Conservation (phyloP, 2,329 filamentous ascomycete species). For the Teratosphaeria gauchensis region DNA sequence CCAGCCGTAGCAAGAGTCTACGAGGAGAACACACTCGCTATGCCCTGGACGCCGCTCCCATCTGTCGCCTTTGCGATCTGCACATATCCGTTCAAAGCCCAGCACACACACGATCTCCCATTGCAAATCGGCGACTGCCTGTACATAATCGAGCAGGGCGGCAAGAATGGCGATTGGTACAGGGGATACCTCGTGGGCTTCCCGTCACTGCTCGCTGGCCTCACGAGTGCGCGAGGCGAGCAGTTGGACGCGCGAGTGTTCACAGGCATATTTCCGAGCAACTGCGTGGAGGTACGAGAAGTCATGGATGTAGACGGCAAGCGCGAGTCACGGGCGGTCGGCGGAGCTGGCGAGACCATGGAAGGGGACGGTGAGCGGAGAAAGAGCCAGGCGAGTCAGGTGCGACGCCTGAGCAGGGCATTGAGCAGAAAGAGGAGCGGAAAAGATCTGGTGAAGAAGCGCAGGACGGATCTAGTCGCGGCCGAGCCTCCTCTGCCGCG, state of each 20-base stretch:
- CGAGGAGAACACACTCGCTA: conserved; percentile 29
- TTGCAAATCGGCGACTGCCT: conserved; percentile 97
- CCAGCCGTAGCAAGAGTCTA: neutral
- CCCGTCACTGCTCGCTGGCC: conserved; percentile 79
- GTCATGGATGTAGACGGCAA: conserved; percentile 56
- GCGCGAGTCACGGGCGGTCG: conserved; percentile 12
- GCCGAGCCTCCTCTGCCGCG: conserved; percentile 34
- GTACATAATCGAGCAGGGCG: conserved; percentile 96
- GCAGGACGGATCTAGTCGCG: conserved; percentile 7
- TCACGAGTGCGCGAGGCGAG: conserved; percentile 85
- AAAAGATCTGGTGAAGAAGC: conserved; percentile 15
- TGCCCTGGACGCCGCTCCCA: conserved; percentile 96
- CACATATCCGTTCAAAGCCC: conserved; percentile 84
- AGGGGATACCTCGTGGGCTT: conserved; percentile 92
- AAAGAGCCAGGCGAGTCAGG: conserved; percentile 21
- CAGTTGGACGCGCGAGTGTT: conserved; percentile 93
- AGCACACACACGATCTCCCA: conserved; percentile 79
- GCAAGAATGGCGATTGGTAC: conserved; percentile 76
- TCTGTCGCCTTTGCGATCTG: conserved; percentile 97
- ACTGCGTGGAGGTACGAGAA: conserved; percentile 90
- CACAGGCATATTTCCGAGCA: conserved; percentile 93
- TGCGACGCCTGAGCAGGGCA: conserved; percentile 20
- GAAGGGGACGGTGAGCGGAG: conserved; percentile 10
- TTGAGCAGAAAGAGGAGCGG: conserved; percentile 20
- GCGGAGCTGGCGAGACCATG: conserved; percentile 6